Conservation (phyloP, 2,329 filamentous ascomycete species). For the Drechslerella stenobrocha region DNA sequence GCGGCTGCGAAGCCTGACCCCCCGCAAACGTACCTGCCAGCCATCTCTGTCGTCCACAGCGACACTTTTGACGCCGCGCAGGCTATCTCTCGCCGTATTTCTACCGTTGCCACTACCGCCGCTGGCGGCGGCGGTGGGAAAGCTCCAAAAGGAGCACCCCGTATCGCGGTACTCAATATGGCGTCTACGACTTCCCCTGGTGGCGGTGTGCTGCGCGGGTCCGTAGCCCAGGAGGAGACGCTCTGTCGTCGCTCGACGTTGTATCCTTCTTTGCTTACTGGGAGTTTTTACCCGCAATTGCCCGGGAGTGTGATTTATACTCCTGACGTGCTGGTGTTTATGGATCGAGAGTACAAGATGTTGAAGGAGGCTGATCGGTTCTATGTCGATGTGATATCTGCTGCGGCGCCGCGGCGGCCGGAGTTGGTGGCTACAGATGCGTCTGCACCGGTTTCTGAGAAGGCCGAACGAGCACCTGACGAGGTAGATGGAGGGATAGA, state of each 20-base stretch:
- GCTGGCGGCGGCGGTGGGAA: too few relatives aligned
- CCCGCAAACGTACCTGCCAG: conserved; percentile 51
- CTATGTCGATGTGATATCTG: conserved; percentile 64
- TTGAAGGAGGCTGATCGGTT: conserved; percentile 60
- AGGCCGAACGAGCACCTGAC: too few relatives aligned
- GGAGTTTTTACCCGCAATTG: conserved; percentile 63
- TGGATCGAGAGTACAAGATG: conserved; percentile 56
- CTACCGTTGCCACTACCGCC: too few relatives aligned
- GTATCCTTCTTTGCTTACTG: conserved; percentile 63
- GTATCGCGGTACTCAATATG: conserved; percentile 66
- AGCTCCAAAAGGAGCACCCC: too few relatives aligned
- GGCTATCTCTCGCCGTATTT: too few relatives aligned
- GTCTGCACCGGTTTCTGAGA: too few relatives aligned
- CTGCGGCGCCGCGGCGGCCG: conserved; percentile 65
- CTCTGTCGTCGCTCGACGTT: conserved; percentile 66
- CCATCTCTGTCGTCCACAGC: conserved; percentile 59
- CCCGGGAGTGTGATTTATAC: conserved; percentile 54
- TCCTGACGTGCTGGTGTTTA: conserved; percentile 61
- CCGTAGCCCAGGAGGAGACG: conserved; percentile 65
- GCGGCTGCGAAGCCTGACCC: conserved; percentile 11
- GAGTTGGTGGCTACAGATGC: too few relatives aligned
- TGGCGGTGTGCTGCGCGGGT: conserved; percentile 65
- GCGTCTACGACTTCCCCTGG: conserved; percentile 66
- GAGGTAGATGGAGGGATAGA: too few relatives aligned
- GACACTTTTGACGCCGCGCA: conserved; percentile 63